Percentiles rank a stretch among this genome's conserved stretches.
Conservation (phyloP, 2,329 filamentous ascomycete species). For the Davidsoniella neocaledoniae region DNA sequence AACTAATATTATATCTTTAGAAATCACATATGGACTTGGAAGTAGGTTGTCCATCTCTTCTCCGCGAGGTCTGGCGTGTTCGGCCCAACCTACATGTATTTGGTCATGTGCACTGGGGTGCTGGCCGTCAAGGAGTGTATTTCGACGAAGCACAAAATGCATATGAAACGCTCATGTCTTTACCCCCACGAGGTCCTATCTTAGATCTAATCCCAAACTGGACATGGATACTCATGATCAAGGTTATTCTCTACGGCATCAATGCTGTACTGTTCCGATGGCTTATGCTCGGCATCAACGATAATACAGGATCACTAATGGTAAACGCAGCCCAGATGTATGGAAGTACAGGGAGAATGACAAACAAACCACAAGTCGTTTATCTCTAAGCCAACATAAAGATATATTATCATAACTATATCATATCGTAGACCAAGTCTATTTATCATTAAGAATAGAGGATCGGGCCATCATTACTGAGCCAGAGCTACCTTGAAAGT, state of each 20-base stretch:
- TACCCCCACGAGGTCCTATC: slow-evolving; percentile 26
- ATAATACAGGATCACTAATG: slow-evolving; percentile 33
- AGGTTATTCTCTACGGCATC: slow-evolving; percentile 28
- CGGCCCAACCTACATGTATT: slow-evolving; percentile 66
- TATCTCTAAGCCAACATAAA: slow-evolving; percentile 1
- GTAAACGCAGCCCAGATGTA: slow-evolving; percentile 42
- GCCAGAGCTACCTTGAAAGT: too few relatives aligned
- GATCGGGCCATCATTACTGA: too few relatives aligned
- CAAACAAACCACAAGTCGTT: slow-evolving; percentile 22
- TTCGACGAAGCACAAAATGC: slow-evolving; percentile 59
- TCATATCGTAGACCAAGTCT: too few relatives aligned
- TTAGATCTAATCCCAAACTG: slow-evolving; percentile 28
- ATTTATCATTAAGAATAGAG: too few relatives aligned
- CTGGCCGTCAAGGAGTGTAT: slow-evolving; percentile 51
- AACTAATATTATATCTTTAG: slow-evolving; percentile 18
- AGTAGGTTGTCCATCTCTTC: slow-evolving; percentile 53
- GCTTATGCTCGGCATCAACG: slow-evolving; percentile 36
- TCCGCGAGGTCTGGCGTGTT: slow-evolving; percentile 57
- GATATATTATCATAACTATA: background rate
- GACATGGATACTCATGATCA: slow-evolving; percentile 29
- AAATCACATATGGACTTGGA: slow-evolving; percentile 52
- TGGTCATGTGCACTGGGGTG: slow-evolving; percentile 66
- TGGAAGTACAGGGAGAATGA: slow-evolving; percentile 32
- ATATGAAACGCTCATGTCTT: slow-evolving; percentile 48
- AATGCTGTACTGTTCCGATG: slow-evolving; percentile 37